Base-by-base conservation (phyloP, 2,329 filamentous ascomycete genomes). In the Trichoderma polysporum region DNA sequence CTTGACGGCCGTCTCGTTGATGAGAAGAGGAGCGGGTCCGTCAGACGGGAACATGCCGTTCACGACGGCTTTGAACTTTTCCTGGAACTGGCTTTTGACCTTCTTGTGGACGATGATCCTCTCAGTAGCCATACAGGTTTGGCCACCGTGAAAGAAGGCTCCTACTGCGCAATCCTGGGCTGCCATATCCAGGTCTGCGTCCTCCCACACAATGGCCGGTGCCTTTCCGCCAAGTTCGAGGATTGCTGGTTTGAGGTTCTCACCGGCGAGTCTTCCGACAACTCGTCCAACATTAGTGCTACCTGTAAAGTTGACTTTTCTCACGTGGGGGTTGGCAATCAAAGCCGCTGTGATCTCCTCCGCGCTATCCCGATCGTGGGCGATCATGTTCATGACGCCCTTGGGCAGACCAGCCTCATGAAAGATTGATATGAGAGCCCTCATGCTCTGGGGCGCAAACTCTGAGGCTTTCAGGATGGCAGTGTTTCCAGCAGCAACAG, bases 61-160 rank as follows among this genome's bases (percentile, higher is more conserved):
- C 17, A 83, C 76, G 19, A 81, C 74, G 3, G 70, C 76, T 12
- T 74, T 73, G 3, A 86, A 72, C 70, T 79, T 80, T 50, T 76
- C 72, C 67, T 81, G 80, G 68, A 88, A 88, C n/a, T 78, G 75
- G 1, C 74, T 74, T 9, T 74, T 77, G 49, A 88, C 70, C 25
- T 78, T 76, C 67, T 80, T 79, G 75, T 88, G 85, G 3, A 88
- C 83, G 9, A 88, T 73, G 35, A 95, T 89, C 31, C 89, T 86
- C 79, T 96, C 92, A 0, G 92, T 95, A 19, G 86, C 85, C 92
- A 96, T 95, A 83, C 93, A 96, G 53, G 95, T 88, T 79, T 97
- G 93, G 0, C 93, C 93, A 2, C 83, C 82, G 76, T 94, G 86
- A 68, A 92, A 73, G 74, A 94, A 93, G 0, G 91, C 83, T 3